A percentile compares a stretch with the other conserved stretches of the same genome.
These are phyloP conservation scores for Mesembryanthemum crystallinum DNA, from an alignment of 148 eudicot species.

Conservation along the genomic window DNA sequence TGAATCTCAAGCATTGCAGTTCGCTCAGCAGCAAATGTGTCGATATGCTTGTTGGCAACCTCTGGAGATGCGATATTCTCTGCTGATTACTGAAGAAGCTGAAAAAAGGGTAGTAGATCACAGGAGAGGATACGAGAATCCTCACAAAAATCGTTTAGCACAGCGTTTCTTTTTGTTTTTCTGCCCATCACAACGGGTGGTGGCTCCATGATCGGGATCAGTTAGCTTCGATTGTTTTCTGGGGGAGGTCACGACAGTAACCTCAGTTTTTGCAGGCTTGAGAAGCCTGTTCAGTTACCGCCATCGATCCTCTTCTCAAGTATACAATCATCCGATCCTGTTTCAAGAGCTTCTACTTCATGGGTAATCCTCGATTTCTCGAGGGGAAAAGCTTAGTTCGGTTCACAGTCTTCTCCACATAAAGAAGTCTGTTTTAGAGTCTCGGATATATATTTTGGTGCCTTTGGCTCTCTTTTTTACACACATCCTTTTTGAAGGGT, in stretches of 20 bases:
- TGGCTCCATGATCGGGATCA: conserved; percentile 25
- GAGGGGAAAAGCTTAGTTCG: conserved; percentile 1
- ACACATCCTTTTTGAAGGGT: conserved; percentile 1
- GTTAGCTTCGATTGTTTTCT: conserved; percentile 46
- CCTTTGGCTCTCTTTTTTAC: conserved; percentile 15
- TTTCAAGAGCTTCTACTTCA: conserved; percentile 22
- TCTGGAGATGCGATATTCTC: conserved; percentile 82
- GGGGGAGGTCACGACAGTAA: conserved; percentile 31
- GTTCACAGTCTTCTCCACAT: conserved; percentile 16
- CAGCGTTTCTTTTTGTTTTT: conserved; percentile 18
- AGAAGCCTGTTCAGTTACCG: conserved; percentile 40
- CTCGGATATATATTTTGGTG: conserved; percentile 17
- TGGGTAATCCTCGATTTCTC: neutral
- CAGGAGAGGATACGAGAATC: neutral
- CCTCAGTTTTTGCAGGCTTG: conserved; percentile 56
- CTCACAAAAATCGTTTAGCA: conserved; percentile 1
- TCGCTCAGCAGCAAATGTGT: conserved; percentile 53
- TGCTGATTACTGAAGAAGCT: conserved; percentile 23
- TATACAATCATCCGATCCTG: conserved; percentile 30
- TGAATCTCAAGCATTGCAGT: conserved; percentile 73
- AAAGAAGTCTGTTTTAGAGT: conserved; percentile 22
- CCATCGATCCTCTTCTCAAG: conserved; percentile 28
- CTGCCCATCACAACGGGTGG: conserved; percentile 13
- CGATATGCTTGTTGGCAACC: conserved; percentile 48
- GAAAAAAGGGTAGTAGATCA: no score